These are phyloP conservation scores for Hemileia vastatrix DNA, from an alignment of 1,284 basidiomycete species.

Conservation along the genomic window DNA sequence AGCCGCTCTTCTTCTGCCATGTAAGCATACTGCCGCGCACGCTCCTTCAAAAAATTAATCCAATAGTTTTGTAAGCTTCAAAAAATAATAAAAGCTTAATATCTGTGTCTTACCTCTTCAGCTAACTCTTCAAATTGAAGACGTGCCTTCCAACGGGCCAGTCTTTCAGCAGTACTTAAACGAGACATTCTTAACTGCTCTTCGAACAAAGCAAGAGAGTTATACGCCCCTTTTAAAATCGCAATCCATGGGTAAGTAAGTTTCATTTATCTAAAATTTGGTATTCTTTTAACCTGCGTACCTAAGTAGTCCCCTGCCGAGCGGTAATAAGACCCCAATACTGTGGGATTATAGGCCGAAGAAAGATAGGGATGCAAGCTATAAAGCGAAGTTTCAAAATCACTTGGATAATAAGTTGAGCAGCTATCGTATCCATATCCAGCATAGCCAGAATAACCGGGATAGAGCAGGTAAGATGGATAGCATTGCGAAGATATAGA, in stretches of 20 bases:
- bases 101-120: slow-evolving; percentile 5
- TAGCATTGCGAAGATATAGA: no score
- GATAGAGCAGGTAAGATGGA: no score
- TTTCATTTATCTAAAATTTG: no score
- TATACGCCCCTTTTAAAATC: slow-evolving; percentile 1
- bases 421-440: slow-evolving; percentile 4
- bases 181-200: slow-evolving; percentile 12
- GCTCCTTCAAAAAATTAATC: slow-evolving; percentile 6
- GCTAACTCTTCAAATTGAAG: slow-evolving; percentile 18
- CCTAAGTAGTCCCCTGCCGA: slow-evolving; percentile 10
- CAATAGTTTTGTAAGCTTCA: slow-evolving; percentile 1
- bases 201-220: slow-evolving; percentile 7
- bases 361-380: background rate
- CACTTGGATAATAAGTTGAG: no score
- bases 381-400: no score
- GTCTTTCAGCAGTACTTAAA: slow-evolving; percentile 7
- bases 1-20: slow-evolving; percentile 22
- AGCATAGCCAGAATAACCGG: background rate
- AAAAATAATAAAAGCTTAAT: background rate
- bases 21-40: slow-evolving; percentile 4
- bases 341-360: background rate
- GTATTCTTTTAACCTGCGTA: slow-evolving; percentile 1
- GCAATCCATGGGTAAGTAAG: no score
- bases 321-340: slow-evolving; percentile 11
- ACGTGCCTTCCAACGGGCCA: slow-evolving; percentile 14